A percentile compares a stretch with the other conserved stretches of the same genome.
These are phyloP conservation scores for Cylindrodendrum hubeiense DNA, from an alignment of 2,329 filamentous ascomycete species.

Conservation along the genomic window DNA sequence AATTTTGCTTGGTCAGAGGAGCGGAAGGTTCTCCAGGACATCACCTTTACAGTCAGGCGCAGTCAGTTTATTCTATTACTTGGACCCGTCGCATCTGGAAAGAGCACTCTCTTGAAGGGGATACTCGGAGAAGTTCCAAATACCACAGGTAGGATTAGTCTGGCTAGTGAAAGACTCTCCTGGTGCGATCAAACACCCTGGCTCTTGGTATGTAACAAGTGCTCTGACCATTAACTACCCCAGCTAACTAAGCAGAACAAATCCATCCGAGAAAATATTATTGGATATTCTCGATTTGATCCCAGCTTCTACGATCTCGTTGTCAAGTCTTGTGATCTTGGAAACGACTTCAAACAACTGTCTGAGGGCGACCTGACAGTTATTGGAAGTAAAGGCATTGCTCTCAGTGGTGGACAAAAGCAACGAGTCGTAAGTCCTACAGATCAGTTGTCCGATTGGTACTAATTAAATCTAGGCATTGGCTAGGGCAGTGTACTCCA, in stretches of 20 bases:
- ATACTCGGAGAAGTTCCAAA: slow-evolving; percentile 50
- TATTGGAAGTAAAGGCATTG: slow-evolving; percentile 59
- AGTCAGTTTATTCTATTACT: slow-evolving; percentile 54
- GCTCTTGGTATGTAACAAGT: slow-evolving; percentile 41
- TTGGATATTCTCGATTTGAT: slow-evolving; percentile 46
- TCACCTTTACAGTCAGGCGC: slow-evolving; percentile 49
- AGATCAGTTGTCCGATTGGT: neutral
- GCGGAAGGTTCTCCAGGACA: slow-evolving; percentile 43
- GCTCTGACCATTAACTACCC: neutral
- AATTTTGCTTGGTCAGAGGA: slow-evolving; percentile 52
- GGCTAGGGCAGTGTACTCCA: slow-evolving; percentile 54
- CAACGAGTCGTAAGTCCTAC: slow-evolving; percentile 51
- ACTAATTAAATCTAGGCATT: slow-evolving; percentile 45
- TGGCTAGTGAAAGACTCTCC: slow-evolving; percentile 33
- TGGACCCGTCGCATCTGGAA: slow-evolving; percentile 59
- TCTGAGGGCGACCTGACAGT: slow-evolving; percentile 52
- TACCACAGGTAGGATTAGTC: slow-evolving; percentile 32
- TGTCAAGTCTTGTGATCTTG: slow-evolving; percentile 48
- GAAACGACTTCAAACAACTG: slow-evolving; percentile 49
- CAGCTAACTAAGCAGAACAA: slow-evolving; percentile 42
- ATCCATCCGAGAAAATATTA: slow-evolving; percentile 51
- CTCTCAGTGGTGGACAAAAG: slow-evolving; percentile 61
- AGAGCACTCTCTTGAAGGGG: slow-evolving; percentile 57
- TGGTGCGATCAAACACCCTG: slow-evolving; percentile 53
- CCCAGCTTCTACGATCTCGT: slow-evolving; percentile 40